These are phyloP conservation scores for Chytriomyces sp. DNA, from an alignment of 192 early-diverging fungal genomes.

Conservation along the genomic window DNA sequence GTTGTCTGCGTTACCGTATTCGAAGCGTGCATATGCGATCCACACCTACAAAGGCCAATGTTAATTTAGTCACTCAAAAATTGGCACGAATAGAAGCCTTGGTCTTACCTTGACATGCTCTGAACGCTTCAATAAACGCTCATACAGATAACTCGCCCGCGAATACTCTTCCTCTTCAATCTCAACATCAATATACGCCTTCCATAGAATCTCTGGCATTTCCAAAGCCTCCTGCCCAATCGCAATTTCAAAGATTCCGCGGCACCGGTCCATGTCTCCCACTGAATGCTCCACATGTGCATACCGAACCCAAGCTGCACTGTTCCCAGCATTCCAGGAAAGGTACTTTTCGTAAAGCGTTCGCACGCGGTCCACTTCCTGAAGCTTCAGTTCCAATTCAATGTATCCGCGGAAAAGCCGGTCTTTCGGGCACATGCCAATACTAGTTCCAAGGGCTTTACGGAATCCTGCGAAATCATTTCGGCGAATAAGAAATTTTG, in stretches of 20 bases:
- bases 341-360: constrained; percentile 90
- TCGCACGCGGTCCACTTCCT: constrained; percentile 93
- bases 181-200: constrained; percentile 97
- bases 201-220: constrained; percentile 99
- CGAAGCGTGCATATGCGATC: constrained; percentile 93
- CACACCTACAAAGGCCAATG: constrained; percentile 56
- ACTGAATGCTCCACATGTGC: constrained; percentile 86
- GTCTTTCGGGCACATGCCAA: constrained; percentile 91
- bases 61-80: no score
- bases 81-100: no score
- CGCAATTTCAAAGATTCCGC: constrained; percentile 92
- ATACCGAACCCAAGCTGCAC: constrained; percentile 96
- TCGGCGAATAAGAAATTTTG: constrained; percentile 86
- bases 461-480: constrained; percentile 77
- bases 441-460: constrained; percentile 79
- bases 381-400: constrained; percentile 88
- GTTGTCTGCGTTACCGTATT: constrained; percentile 69
- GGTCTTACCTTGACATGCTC: constrained; percentile 80
- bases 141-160: constrained; percentile 80
- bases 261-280: constrained; percentile 81
- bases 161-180: constrained; percentile 79
- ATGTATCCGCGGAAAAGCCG: constrained; percentile 96
- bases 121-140: constrained; percentile 81
- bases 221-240: constrained; percentile 87
- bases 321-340: constrained; percentile 84